These are phyloP conservation scores for Colletotrichum endophyticum DNA, from an alignment of 2,329 filamentous ascomycete species.

Conservation along the genomic window DNA sequence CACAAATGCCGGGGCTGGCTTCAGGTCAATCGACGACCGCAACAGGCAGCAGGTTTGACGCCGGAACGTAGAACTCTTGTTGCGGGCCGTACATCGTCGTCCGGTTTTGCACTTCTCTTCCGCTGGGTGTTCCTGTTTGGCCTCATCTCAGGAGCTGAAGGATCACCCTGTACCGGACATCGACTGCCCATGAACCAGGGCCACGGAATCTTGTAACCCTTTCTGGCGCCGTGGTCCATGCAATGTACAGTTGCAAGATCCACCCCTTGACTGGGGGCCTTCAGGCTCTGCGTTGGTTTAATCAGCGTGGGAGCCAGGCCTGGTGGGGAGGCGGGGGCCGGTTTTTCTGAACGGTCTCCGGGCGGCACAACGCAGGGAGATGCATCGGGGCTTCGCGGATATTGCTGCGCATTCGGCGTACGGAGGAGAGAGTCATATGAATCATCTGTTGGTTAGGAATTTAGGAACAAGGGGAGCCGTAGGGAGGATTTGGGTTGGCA, in stretches of 20 bases:
- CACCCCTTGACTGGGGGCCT: neutral
- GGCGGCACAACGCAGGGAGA: neutral
- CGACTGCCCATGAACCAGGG: constrained; percentile 18
- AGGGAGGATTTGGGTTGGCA: neutral
- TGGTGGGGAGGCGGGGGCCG: neutral
- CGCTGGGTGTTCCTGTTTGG: neutral
- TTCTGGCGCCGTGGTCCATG: neutral
- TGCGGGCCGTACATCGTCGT: neutral
- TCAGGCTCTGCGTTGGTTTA: neutral
- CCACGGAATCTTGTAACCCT: neutral
- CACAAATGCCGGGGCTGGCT: neutral
- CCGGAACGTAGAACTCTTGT: neutral
- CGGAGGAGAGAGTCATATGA: neutral
- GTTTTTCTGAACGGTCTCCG: neutral
- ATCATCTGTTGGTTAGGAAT: neutral
- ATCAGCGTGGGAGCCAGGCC: neutral
- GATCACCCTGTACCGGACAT: neutral
- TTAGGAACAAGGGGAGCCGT: neutral
- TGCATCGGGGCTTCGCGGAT: neutral
- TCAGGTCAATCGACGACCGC: neutral
- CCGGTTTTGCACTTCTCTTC: neutral
- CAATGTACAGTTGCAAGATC: neutral
- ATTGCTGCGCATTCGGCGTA: neutral
- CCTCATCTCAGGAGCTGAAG: neutral
- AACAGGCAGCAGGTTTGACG: constrained; percentile 7